These are phyloP conservation scores for Rhodomyrtus tomentosa DNA, from an alignment of 345 rosid genomes.

Conservation along the genomic window DNA sequence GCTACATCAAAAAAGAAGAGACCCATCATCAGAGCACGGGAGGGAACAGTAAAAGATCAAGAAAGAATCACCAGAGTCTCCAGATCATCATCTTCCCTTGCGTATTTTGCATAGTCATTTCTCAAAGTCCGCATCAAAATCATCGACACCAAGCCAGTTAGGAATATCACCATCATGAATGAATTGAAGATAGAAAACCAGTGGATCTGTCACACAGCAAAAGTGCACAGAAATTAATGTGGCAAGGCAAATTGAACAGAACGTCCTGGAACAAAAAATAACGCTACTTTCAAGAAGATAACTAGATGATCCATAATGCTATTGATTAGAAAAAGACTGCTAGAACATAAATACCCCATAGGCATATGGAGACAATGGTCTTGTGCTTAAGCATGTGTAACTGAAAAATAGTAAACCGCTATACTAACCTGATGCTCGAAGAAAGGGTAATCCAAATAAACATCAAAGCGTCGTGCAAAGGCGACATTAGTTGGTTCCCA, in stretches of 20 bases:
- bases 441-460: slow-evolving; percentile 86
- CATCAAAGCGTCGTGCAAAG: slow-evolving; percentile 87
- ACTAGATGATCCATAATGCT: not conserved
- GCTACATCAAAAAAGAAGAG: slow-evolving; percentile 3
- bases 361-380: not conserved
- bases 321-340: not conserved
- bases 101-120: slow-evolving; percentile 93
- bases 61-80: slow-evolving; percentile 68
- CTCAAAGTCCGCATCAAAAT: slow-evolving; percentile 93
- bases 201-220: slow-evolving; percentile 49
- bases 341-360: not conserved
- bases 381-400: not conserved
- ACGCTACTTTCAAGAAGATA: not conserved
- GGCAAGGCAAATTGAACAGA: not conserved
- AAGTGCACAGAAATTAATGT: not conserved
- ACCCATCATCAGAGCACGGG: not conserved
- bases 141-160: slow-evolving; percentile 96
- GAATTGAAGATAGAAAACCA: slow-evolving; percentile 98
- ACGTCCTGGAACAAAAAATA: not conserved
- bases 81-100: slow-evolving; percentile 92
- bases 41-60: not conserved
- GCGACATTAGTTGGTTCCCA: slow-evolving; percentile 61
- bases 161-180: slow-evolving; percentile 97
- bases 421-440: slow-evolving; percentile 83
- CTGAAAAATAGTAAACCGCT: not conserved